phyloP scores from a whole-genome alignment of 2,329 filamentous ascomycete genomes.

The Fusarium avenaceum region DNA sequence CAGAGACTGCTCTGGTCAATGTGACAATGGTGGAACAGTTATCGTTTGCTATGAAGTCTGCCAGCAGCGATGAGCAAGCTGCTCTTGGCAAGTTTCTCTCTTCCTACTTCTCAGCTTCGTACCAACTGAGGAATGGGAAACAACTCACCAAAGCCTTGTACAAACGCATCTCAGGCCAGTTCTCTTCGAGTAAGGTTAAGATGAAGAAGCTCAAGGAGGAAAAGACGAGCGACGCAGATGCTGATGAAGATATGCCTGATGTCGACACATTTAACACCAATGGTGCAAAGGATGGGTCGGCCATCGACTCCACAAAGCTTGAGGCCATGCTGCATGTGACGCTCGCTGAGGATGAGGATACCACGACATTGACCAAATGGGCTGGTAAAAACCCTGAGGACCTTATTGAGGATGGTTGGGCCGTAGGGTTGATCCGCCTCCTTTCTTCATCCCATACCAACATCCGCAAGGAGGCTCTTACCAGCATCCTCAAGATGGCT shows the following conservation, averaged over 20 bases:
- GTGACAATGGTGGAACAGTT: constrained; percentile 83
- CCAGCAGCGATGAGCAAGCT: constrained; percentile 58
- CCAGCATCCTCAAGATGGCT: constrained; percentile 75
- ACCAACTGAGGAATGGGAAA: constrained; percentile 62
- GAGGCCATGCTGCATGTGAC: constrained; percentile 66
- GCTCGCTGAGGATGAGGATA: constrained; percentile 63
- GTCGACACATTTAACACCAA: constrained; percentile 13
- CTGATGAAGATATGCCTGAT: constrained; percentile 41
- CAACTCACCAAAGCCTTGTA: constrained; percentile 49
- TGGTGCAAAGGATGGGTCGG: constrained; percentile 17
- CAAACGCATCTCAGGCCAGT: constrained; percentile 50
- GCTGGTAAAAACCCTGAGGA: constrained; percentile 81
- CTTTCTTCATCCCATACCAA: constrained; percentile 80
- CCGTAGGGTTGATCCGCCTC: constrained; percentile 78
- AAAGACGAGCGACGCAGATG: constrained; percentile 20
- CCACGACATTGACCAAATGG: constrained; percentile 73
- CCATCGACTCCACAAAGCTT: constrained; percentile 61
- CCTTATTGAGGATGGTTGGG: constrained; percentile 81
- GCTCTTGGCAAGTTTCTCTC: constrained; percentile 71
- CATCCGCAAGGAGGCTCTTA: constrained; percentile 83
- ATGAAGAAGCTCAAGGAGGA: constrained; percentile 42
- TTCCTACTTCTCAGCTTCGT: constrained; percentile 67
- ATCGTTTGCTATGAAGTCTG: constrained; percentile 72
- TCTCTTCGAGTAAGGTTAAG: constrained; percentile 48
- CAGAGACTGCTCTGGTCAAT: constrained; percentile 70